Evolutionary conservation across 2,329 filamentous ascomycete species (phyloP).

Genomic region (Fusarium bactridioides): DNA sequence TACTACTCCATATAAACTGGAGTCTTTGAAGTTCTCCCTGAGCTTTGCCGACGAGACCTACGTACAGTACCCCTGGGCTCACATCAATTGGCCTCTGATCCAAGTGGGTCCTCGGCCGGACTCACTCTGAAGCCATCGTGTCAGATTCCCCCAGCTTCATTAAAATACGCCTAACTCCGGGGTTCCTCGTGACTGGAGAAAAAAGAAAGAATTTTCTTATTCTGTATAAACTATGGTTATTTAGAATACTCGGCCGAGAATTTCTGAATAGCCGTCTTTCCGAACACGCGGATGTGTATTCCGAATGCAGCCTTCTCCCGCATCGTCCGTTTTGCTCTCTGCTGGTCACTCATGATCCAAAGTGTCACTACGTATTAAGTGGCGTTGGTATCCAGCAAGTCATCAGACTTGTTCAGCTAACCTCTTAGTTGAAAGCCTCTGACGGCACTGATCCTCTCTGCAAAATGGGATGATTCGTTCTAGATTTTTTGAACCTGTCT

Average conservation of each 20-base stretch:
- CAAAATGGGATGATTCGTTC: background rate
- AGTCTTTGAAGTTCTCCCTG: background rate
- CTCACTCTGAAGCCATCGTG: constrained; percentile 31
- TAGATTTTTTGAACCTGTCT: background rate
- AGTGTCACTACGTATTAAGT: background rate
- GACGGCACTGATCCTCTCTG: background rate
- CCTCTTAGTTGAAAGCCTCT: background rate
- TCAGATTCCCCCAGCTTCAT: constrained; percentile 23
- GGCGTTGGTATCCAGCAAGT: constrained; percentile 24
- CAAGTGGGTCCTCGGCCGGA: constrained; percentile 25
- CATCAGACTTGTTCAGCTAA: constrained; percentile 3
- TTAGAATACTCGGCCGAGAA: constrained; percentile 24
- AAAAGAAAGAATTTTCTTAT: background rate
- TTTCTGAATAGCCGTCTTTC: constrained; percentile 15
- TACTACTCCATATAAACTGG: background rate
- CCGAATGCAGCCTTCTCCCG: constrained; percentile 3
- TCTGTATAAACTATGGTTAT: background rate
- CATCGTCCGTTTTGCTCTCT: background rate
- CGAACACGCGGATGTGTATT: constrained; percentile 9
- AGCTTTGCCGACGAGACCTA: constrained; percentile 1
- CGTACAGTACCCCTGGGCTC: background rate
- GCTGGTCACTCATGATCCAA: background rate
- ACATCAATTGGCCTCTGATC: constrained; percentile 2
- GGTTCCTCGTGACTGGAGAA: constrained; percentile 24
- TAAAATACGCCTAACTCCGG: constrained; percentile 15